Evolutionary conservation across 1,139 yeast genomes (phyloP).

Genomic region (Barnettozyma hawaiiensis): DNA sequence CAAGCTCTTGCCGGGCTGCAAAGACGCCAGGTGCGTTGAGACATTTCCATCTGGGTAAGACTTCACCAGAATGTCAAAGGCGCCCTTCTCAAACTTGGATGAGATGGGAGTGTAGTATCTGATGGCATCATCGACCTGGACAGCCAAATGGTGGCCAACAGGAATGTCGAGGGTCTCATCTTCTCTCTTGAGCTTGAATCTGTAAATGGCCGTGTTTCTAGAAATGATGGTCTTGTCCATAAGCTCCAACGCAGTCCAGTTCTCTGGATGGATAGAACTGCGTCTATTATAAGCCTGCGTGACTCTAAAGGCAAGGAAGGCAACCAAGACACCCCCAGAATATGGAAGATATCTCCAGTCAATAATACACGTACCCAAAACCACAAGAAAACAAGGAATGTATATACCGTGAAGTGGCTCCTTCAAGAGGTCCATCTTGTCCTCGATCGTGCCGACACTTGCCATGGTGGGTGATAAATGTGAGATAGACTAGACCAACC

Average conservation of each 20-base stretch:
- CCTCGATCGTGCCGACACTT: slow-evolving; percentile 5
- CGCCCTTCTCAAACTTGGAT: slow-evolving; percentile 62
- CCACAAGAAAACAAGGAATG: slow-evolving; percentile 56
- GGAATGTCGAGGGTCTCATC: slow-evolving; percentile 61
- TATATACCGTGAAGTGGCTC: slow-evolving; percentile 68
- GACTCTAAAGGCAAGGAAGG: slow-evolving; percentile 43
- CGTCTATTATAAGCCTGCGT: slow-evolving; percentile 41
- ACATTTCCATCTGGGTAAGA: slow-evolving; percentile 67
- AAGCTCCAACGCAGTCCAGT: slow-evolving; percentile 62
- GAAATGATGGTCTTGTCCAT: slow-evolving; percentile 67
- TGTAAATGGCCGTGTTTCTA: slow-evolving; percentile 63
- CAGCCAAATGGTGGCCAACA: slow-evolving; percentile 68
- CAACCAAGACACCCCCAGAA: slow-evolving; percentile 40
- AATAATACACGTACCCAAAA: slow-evolving; percentile 57
- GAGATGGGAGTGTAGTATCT: slow-evolving; percentile 75
- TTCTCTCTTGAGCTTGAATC: slow-evolving; percentile 58
- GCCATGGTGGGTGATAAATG: too few species aligned
- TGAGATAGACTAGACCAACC: too few species aligned
- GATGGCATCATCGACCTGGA: slow-evolving; percentile 50
- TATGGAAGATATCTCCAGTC: slow-evolving; percentile 45
- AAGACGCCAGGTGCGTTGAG: slow-evolving; percentile 55
- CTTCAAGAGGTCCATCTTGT: slow-evolving; percentile 32
- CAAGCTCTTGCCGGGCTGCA: slow-evolving; percentile 60
- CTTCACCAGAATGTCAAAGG: slow-evolving; percentile 68
- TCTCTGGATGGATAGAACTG: slow-evolving; percentile 42